Base-by-base conservation (phyloP, 1,284 basidiomycete genomes). In the Cutaneotrichosporon dermatis region DNA sequence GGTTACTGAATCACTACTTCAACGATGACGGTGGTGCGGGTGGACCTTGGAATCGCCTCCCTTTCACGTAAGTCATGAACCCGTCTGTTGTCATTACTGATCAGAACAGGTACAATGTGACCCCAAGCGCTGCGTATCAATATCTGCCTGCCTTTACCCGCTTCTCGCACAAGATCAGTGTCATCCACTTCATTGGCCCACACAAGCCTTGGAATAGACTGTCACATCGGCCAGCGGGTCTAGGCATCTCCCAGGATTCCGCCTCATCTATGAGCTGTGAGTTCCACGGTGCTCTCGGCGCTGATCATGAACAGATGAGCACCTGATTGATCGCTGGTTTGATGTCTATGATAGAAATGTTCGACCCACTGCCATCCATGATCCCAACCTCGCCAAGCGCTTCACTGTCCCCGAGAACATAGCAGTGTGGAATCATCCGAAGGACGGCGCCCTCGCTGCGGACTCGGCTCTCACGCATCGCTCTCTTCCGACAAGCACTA, bases 121-220 rank as follows among this genome's bases (percentile, higher is more conserved):
- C 95, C 2, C 94, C 94, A 9, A 92, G 92, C n/a, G 92, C 92
- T 55, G 91, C 89, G 55, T 99, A 99, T 80, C 95, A 91, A 86
- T 98, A 96, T 79, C 91, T 91, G 4, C 95, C 95, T 55, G 95
- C 95, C 6, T 97, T 96, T 76, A 87, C 88, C 72, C 88, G 92
- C 45, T 97, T 90, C 73, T 93, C 93, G 9, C 85, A 88, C 53
- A 83, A 88, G 66, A 95, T 97, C 76, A 87, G 86, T 58, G 86
- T 87, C 55, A 86, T 97, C 54, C 95, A 99, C 77, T 98, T 98
- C 71, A 97, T 98, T 67, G 95, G 95, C 4, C 82, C 85, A 13
- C 84, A 89, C 76, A 99, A 99, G 78, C 95, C 95, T 9, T 99
- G 95, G 95, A 82, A 83, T 45, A 83, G 84, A 16, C 81, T 92